phyloP scores from a whole-genome alignment of 305 asterid species.

The Solanum aculeatissimum region DNA sequence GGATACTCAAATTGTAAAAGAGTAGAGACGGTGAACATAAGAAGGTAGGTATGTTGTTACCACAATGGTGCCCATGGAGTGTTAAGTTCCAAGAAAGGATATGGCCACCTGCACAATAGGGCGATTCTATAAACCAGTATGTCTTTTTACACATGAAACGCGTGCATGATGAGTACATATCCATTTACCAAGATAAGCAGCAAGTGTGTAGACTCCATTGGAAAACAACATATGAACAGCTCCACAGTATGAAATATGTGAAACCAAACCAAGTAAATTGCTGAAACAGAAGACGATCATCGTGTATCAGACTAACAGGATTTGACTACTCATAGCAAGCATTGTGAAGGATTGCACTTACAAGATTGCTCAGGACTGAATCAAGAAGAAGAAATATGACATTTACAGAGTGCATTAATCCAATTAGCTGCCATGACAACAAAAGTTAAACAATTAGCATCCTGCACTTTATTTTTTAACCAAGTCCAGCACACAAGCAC shows the following conservation, averaged over 20 bases:
- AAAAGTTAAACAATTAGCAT: not conserved
- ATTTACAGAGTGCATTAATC: constrained; percentile 77
- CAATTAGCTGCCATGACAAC: constrained; percentile 45
- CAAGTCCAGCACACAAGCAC: too few relatives aligned
- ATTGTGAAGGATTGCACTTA: constrained; percentile 11
- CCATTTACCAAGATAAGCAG: constrained; percentile 53
- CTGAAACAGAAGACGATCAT: constrained; percentile 25
- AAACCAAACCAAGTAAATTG: constrained; percentile 66
- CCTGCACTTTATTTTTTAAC: too few relatives aligned
- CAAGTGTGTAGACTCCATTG: constrained; percentile 80
- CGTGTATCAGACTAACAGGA: not conserved
- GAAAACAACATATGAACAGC: constrained; percentile 48
- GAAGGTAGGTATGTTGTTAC: constrained; percentile 15
- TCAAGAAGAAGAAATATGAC: constrained; percentile 74
- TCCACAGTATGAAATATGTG: constrained; percentile 55
- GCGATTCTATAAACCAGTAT: not conserved
- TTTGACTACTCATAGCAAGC: not conserved
- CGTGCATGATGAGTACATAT: not conserved
- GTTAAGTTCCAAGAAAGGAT: constrained; percentile 82
- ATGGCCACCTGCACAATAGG: constrained; percentile 75
- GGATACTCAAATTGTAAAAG: not conserved
- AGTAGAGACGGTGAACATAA: not conserved
- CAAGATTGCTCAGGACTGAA: constrained; percentile 62
- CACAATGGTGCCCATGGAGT: constrained; percentile 79
- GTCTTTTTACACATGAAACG: not conserved